Conservation (phyloP, 208 protist genomes). For the Trypanosoma caninum region DNA sequence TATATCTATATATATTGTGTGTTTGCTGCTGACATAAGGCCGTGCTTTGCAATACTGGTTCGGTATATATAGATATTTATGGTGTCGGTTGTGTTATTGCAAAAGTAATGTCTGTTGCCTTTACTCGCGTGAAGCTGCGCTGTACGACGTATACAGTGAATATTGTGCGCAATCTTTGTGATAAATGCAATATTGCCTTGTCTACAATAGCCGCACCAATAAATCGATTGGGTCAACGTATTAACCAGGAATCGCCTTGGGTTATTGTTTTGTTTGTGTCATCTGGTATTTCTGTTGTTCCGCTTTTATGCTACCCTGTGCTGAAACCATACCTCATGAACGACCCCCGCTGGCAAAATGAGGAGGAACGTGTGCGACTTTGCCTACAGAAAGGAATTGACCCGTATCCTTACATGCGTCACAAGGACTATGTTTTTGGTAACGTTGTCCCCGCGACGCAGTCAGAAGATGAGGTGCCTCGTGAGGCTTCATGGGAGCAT, state of each 20-base stretch:
- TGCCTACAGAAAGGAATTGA: slow-evolving; percentile 91
- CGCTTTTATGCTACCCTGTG: slow-evolving; percentile 56
- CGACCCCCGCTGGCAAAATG: slow-evolving; percentile 40
- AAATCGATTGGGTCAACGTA: slow-evolving; percentile 28
- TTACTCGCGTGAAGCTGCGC: slow-evolving; percentile 72
- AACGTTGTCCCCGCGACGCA: slow-evolving; percentile 40
- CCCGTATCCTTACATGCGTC: slow-evolving; percentile 83
- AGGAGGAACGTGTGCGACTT: slow-evolving; percentile 83
- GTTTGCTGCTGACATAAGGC: too few species aligned
- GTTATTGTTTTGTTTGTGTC: slow-evolving; percentile 47
- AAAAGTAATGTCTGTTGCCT: slow-evolving; percentile 54
- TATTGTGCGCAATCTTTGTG: slow-evolving; percentile 55
- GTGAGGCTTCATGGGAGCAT: slow-evolving; percentile 53
- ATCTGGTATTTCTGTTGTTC: slow-evolving; percentile 43
- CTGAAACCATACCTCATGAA: slow-evolving; percentile 57
- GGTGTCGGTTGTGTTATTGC: too few species aligned
- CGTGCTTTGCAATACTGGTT: too few species aligned
- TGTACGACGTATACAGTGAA: slow-evolving; percentile 53
- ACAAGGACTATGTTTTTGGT: slow-evolving; percentile 83
- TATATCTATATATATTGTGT: too few species aligned
- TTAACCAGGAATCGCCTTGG: slow-evolving; percentile 76
- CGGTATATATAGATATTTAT: too few species aligned
- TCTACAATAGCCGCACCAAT: slow-evolving; percentile 38
- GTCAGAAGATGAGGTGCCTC: slow-evolving; percentile 41
- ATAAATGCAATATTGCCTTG: slow-evolving; percentile 59